phyloP scores from a whole-genome alignment of 179 eudicot genomes.

The Patellifolia procumbens region DNA sequence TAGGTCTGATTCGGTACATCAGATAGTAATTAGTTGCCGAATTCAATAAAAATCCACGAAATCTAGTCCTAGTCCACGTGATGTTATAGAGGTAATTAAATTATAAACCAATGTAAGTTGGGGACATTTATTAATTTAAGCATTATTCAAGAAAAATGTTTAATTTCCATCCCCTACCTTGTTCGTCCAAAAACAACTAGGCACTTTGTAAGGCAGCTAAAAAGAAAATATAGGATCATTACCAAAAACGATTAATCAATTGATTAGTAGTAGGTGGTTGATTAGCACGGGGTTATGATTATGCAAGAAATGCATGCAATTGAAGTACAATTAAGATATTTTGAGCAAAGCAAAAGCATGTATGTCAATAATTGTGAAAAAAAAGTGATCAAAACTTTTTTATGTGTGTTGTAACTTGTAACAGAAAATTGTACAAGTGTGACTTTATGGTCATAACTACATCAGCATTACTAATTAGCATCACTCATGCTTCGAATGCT shows the following conservation, averaged over 20 bases:
- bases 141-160: too few relatives aligned
- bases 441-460: slow-evolving; percentile 2
- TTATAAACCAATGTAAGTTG: too few relatives aligned
- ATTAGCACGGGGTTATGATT: slow-evolving; percentile 19
- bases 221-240: not conserved
- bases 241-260: not conserved
- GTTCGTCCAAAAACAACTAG: not conserved
- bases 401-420: not conserved
- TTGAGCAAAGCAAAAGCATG: not conserved
- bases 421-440: not conserved
- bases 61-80: too few relatives aligned
- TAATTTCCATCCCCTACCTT: too few relatives aligned
- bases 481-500: slow-evolving; percentile 1
- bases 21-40: too few relatives aligned
- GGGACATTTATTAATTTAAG: too few relatives aligned
- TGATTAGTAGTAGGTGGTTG: not conserved
- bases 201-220: not conserved
- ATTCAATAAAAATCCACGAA: too few relatives aligned
- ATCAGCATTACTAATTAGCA: not conserved
- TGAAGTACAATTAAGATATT: slow-evolving; percentile 11
- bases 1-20: too few relatives aligned
- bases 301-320: not conserved
- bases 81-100: too few relatives aligned
- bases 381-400: not conserved
- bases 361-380: not conserved